Evolutionary conservation across 495 filamentous ascomycete species (phyloP).

Genomic region (Terfezia boudieri): DNA sequence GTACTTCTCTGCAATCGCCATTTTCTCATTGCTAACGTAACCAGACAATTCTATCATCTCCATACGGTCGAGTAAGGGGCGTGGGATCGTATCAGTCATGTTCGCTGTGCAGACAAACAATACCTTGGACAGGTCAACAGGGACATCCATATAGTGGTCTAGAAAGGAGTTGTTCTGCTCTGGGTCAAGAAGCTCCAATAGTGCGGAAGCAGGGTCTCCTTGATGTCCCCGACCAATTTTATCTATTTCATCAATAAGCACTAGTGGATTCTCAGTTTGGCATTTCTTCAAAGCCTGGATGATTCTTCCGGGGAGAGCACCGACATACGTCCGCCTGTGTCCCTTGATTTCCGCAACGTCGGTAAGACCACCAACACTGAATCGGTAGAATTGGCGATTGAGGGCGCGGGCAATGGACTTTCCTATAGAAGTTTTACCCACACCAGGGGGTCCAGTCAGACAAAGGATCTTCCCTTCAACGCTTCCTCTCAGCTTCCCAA

Average conservation of each 20-base stretch:
- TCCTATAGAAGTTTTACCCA: constrained; percentile 96
- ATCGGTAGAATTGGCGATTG: constrained; percentile 89
- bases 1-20: constrained; percentile 90
- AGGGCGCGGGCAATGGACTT: constrained; percentile 92
- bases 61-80: constrained; percentile 90
- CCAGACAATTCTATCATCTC: constrained; percentile 93
- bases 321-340: constrained; percentile 89
- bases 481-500: constrained; percentile 88
- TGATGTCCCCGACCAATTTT: constrained; percentile 93
- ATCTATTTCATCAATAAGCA: constrained; percentile 93
- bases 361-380: constrained; percentile 88
- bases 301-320: constrained; percentile 83
- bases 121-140: constrained; percentile 92
- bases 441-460: constrained; percentile 83
- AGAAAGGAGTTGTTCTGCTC: constrained; percentile 96
- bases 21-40: constrained; percentile 96
- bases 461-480: constrained; percentile 98
- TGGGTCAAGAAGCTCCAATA: constrained; percentile 86
- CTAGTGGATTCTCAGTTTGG: constrained; percentile 91
- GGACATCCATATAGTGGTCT: constrained; percentile 97
- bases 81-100: constrained; percentile 94
- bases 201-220: constrained; percentile 84
- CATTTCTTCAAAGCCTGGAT: constrained; percentile 98
- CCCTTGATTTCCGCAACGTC: constrained; percentile 99
- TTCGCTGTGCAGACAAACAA: constrained; percentile 99